These are phyloP conservation scores for Diplodia scrobiculata DNA, from an alignment of 2,329 filamentous ascomycete genomes.

Conservation along the genomic window DNA sequence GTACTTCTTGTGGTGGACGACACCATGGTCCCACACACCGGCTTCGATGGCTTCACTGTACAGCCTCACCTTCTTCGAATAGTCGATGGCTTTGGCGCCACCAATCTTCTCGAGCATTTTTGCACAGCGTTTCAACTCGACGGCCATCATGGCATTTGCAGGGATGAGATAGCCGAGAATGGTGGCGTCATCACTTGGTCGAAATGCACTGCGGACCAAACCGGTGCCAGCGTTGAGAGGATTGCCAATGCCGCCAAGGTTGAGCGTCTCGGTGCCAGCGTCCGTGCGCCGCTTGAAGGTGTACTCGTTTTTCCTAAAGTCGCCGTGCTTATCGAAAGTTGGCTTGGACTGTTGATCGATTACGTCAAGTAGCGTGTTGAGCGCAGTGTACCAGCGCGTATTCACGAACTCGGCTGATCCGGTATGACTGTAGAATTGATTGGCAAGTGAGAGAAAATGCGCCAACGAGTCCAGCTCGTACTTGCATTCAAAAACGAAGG, in stretches of 20 bases:
- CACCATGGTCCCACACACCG: conserved; percentile 81
- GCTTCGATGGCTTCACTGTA: conserved; percentile 68
- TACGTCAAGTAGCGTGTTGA: conserved; percentile 72
- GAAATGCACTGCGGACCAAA: conserved; percentile 85
- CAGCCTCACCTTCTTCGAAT: conserved; percentile 54
- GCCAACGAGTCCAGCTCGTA: conserved; percentile 97
- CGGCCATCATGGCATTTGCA: conserved; percentile 92
- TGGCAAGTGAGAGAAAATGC: conserved; percentile 81
- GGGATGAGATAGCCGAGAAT: conserved; percentile 95
- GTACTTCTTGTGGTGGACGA: conserved; percentile 73
- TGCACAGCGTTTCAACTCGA: conserved; percentile 77
- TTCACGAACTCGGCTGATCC: conserved; percentile 77
- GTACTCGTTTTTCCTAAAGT: conserved; percentile 73
- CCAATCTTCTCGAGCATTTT: conserved; percentile 65
- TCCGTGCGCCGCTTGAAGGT: conserved; percentile 82
- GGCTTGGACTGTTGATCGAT: conserved; percentile 76
- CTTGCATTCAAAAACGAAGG: conserved; percentile 94
- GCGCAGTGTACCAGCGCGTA: conserved; percentile 73
- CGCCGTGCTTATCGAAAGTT: conserved; percentile 73
- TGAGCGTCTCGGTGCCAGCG: conserved; percentile 86
- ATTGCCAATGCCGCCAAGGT: conserved; percentile 81
- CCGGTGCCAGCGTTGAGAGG: conserved; percentile 82
- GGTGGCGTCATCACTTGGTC: conserved; percentile 91
- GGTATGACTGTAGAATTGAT: conserved; percentile 82
- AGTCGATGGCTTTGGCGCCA: conserved; percentile 48